phyloP scores from a whole-genome alignment of 805 yeast species.

The Candida sithepensis region DNA sequence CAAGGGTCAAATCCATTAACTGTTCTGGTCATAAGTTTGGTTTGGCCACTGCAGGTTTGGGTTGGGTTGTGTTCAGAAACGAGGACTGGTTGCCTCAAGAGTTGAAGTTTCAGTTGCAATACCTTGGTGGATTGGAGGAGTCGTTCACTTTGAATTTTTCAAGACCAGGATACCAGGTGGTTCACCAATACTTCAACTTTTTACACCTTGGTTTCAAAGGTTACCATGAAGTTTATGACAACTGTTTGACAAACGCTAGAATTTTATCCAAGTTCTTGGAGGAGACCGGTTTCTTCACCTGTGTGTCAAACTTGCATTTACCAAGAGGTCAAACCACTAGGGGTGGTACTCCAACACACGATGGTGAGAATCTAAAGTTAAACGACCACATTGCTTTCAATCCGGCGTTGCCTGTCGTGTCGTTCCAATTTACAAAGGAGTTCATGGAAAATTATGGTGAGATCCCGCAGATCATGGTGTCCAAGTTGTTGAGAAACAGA shows the following conservation, averaged over 20 bases:
- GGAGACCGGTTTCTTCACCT: constrained; percentile 61
- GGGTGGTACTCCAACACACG: constrained; percentile 12
- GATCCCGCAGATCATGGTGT: constrained; percentile 75
- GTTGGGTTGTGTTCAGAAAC: constrained; percentile 87
- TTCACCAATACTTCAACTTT: constrained; percentile 83
- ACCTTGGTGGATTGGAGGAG: constrained; percentile 86
- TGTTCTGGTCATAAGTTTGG: constrained; percentile 95
- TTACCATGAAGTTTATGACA: constrained; percentile 57
- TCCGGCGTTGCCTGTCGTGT: constrained; percentile 86
- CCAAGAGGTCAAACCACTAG: constrained; percentile 37
- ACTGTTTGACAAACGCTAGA: constrained; percentile 71
- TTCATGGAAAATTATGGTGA: constrained; percentile 64
- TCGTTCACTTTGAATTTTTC: constrained; percentile 85
- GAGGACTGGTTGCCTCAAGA: constrained; percentile 60
- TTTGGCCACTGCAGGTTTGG: constrained; percentile 83
- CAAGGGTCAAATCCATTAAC: constrained; percentile 79
- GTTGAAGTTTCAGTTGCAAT: constrained; percentile 72
- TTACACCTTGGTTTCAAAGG: constrained; percentile 70
- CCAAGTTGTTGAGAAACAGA: constrained; percentile 67
- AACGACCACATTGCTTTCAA: constrained; percentile 45
- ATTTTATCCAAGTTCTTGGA: constrained; percentile 59
- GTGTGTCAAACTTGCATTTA: constrained; percentile 76
- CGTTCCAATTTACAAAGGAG: constrained; percentile 67
- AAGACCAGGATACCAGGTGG: constrained; percentile 88
- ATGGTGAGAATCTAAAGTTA: constrained; percentile 13